These are phyloP conservation scores for Millerago galiae DNA, from an alignment of 805 yeast genomes.

Conservation along the genomic window DNA sequence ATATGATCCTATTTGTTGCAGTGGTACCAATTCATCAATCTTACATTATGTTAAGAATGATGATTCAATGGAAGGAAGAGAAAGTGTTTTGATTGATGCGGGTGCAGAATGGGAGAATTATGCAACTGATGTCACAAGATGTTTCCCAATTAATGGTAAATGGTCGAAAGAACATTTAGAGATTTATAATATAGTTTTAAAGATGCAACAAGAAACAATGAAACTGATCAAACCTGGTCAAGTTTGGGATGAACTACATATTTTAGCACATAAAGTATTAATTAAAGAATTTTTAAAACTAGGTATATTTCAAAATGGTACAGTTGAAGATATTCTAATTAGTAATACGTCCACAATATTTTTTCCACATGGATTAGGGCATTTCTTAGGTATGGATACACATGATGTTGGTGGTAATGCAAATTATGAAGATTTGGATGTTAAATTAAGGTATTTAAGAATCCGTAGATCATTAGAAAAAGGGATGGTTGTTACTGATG, in stretches of 20 bases:
- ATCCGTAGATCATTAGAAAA: conserved; percentile 63
- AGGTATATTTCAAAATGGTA: conserved; percentile 65
- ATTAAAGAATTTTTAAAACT: conserved; percentile 63
- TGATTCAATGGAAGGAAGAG: conserved; percentile 48
- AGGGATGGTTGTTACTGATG: conserved; percentile 89
- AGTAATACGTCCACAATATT: conserved; percentile 71
- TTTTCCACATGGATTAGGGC: conserved; percentile 96
- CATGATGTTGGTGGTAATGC: conserved; percentile 93
- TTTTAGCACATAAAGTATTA: conserved; percentile 71
- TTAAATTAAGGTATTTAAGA: conserved; percentile 70
- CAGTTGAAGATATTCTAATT: conserved; percentile 60
- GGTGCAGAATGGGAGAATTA: conserved; percentile 97
- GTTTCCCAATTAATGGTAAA: conserved; percentile 86
- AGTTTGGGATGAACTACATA: conserved; percentile 79
- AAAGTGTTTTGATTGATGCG: conserved; percentile 81
- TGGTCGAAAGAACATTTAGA: conserved; percentile 86
- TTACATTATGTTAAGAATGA: conserved; percentile 86
- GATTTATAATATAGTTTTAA: conserved; percentile 70
- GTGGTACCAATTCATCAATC: conserved; percentile 88
- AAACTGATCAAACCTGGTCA: conserved; percentile 73
- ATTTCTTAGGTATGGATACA: conserved; percentile 87
- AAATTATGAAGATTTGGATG: conserved; percentile 78
- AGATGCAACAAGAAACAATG: conserved; percentile 78
- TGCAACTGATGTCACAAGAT: conserved; percentile 90
- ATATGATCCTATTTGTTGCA: conserved; percentile 93